Evolutionary conservation across 805 yeast species (phyloP).

Genomic region (Brettanomyces anomalus): DNA sequence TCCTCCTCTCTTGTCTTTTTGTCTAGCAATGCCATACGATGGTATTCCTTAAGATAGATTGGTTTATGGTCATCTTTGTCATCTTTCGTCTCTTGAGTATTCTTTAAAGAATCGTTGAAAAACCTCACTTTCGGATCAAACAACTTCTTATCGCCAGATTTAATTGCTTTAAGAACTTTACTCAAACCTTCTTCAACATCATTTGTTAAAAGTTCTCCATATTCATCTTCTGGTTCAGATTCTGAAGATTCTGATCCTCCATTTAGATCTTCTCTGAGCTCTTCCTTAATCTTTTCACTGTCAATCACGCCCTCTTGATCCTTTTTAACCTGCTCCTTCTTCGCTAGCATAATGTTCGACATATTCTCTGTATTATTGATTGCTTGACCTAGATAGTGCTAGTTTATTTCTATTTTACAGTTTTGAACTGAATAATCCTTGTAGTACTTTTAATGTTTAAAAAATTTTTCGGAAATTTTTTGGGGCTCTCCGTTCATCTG

Average conservation of each 20-base stretch:
- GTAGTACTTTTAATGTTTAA: not conserved
- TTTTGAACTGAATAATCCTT: too few species aligned
- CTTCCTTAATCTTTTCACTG: constrained; percentile 7
- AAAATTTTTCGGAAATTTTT: not conserved
- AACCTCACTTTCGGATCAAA: constrained; percentile 65
- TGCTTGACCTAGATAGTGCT: too few species aligned
- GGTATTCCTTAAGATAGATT: constrained; percentile 84
- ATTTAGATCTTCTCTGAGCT: constrained; percentile 13
- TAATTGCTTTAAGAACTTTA: constrained; percentile 62
- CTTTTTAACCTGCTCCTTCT: not conserved
- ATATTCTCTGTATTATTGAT: too few species aligned
- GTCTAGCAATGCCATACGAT: constrained; percentile 69
- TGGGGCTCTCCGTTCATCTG: too few species aligned
- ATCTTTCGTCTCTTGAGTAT: constrained; percentile 18
- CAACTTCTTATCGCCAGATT: constrained; percentile 54
- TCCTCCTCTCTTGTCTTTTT: constrained; percentile 36
- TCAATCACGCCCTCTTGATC: not conserved
- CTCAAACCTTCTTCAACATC: constrained; percentile 76
- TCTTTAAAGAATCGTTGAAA: constrained; percentile 49
- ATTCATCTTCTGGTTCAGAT: constrained; percentile 85
- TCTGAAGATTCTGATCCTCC: constrained; percentile 23
- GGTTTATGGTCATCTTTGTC: constrained; percentile 50
- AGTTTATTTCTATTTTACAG: too few species aligned
- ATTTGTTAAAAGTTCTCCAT: constrained; percentile 78
- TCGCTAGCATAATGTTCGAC: too few species aligned